Conservation (phyloP, 2,329 filamentous ascomycete genomes). For the Fusarium drepaniforme region DNA sequence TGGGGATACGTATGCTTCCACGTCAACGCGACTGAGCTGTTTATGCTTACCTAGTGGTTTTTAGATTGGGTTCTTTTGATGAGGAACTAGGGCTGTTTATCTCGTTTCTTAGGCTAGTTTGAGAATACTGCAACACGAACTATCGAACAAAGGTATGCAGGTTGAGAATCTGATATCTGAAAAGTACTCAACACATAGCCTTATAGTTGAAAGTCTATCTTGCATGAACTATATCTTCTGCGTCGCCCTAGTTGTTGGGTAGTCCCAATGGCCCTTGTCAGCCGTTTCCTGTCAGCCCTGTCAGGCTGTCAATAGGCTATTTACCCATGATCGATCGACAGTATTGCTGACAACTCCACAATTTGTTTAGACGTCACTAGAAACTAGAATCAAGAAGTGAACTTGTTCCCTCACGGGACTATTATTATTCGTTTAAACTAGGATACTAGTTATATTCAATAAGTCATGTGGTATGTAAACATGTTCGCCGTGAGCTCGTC, state of each 20-base stretch:
- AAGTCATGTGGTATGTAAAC: conserved; percentile 21
- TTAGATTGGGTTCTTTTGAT: not conserved
- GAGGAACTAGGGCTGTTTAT: not conserved
- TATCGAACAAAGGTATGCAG: not conserved
- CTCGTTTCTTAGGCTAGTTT: not conserved
- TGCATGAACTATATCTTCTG: not conserved
- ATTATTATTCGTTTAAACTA: conserved; percentile 6
- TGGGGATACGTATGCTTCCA: conserved; percentile 28
- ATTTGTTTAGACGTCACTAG: not conserved
- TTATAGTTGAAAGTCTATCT: not conserved
- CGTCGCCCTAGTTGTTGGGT: not conserved
- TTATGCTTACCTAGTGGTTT: not conserved
- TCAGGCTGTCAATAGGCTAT: not conserved
- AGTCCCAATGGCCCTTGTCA: not conserved
- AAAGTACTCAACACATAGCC: not conserved
- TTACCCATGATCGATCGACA: not conserved
- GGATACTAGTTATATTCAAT: conserved; percentile 11
- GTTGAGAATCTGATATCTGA: not conserved
- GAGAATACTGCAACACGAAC: not conserved
- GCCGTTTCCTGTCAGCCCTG: not conserved
- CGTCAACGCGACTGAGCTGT: conserved; percentile 7
- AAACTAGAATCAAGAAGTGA: not conserved
- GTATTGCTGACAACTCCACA: not conserved
- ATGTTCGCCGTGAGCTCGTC: conserved; percentile 6
- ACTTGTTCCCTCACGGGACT: not conserved